Evolutionary conservation across 2,329 filamentous ascomycete genomes (phyloP), one percentile per base, ranked within the genome.

Genomic region (Chalaropsis ovoidea): DNA sequence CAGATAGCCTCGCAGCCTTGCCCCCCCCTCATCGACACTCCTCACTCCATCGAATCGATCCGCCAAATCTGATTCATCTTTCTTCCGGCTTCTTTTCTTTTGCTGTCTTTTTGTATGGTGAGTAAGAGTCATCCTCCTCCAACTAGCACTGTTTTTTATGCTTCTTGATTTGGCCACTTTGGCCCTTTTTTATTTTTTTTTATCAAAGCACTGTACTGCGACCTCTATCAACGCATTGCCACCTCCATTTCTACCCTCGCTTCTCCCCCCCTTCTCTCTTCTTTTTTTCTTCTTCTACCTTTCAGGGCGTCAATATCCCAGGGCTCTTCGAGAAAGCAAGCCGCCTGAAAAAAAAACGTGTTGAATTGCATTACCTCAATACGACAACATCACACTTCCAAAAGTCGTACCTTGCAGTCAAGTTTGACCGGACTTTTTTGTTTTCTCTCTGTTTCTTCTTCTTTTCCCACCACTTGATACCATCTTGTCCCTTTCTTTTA

Each of bases 301-400:
- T 49, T 62, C 27, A 19, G 41, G 61, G 61, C 61, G 61, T 49
- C 31, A 58, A 5, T 35, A 58, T 58, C 52, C 11, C 52, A 58
- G 17, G 17, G 27, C 52, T 58, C 52, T 15, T 17, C 15, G 52
- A 35, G 52, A 35, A 58, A 47, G n/a, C 43, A 47, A 5, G 15
- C 43, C 15, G n/a, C 43, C 15, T 47, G 43, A 47, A 17, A 43
- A 43, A n/a, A 35, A 35, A 39, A 39, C 31, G 15, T 47, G 43
- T 15, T 19, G 15, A 47, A 47, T 19, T 47, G 43, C 43, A 47
- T 47, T 47, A 8, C 43, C 43, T n/a, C 43, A 19, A 47, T 47
- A 47, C 43, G 2, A 47, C 43, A 47, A n/a, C 43, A 47, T 15
- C 17, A n/a, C 43, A 19, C n/a, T 47, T 47, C 43, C 3, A 19